Evolutionary conservation across 768 basidiomycete species (phyloP).

Genomic region (Amanita pseudoporphyria): DNA sequence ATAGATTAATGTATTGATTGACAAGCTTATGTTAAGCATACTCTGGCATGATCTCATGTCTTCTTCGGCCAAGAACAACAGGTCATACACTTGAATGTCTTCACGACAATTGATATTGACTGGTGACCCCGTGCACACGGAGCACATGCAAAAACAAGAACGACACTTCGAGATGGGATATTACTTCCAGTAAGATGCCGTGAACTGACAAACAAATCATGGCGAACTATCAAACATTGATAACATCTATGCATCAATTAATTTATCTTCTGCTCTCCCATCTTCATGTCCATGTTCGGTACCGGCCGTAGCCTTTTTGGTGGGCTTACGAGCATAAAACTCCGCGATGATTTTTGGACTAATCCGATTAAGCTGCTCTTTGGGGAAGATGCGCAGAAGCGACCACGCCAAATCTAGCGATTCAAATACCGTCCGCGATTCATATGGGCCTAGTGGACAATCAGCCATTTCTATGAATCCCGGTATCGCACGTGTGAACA

Average conservation of each 20-base stretch:
- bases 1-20: background rate
- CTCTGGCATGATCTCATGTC: background rate
- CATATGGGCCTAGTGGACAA: constrained; percentile 63
- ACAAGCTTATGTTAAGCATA: constrained; percentile 4
- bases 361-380: constrained; percentile 97
- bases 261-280: constrained; percentile 32
- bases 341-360: constrained; percentile 93
- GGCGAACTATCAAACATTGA: background rate
- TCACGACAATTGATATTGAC: no score
- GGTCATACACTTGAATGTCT: background rate
- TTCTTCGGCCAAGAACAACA: background rate
- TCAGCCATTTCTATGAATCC: constrained; percentile 5
- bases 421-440: constrained; percentile 93
- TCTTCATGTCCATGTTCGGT: constrained; percentile 37
- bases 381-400: constrained; percentile 94
- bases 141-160: background rate
- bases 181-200: background rate
- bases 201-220: background rate
- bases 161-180: background rate
- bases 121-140: background rate
- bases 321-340: constrained; percentile 81
- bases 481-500: constrained; percentile 13
- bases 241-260: constrained; percentile 49
- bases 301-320: constrained; percentile 49
- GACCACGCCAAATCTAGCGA: constrained; percentile 97